Evolutionary conservation across 1,139 yeast genomes (phyloP).

Genomic region (Lodderomyces metapsilosis): DNA sequence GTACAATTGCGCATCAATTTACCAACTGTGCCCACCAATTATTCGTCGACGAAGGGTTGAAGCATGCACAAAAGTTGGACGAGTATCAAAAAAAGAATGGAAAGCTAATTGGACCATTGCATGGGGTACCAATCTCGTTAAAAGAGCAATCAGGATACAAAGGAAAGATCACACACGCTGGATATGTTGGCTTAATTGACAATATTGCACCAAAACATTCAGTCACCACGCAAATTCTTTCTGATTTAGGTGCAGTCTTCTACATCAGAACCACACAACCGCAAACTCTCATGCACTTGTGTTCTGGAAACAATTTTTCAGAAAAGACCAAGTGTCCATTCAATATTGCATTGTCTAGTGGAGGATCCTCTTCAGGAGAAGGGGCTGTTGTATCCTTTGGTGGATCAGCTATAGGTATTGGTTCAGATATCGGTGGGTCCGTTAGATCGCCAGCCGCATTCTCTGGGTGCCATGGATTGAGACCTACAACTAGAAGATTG

Average conservation of each 20-base stretch:
- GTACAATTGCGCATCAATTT: slow-evolving; percentile 36
- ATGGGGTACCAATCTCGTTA: slow-evolving; percentile 75
- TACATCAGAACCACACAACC: slow-evolving; percentile 48
- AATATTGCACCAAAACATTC: slow-evolving; percentile 52
- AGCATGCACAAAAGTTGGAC: slow-evolving; percentile 34
- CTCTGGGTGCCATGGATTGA: slow-evolving; percentile 63
- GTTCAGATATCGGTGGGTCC: slow-evolving; percentile 80
- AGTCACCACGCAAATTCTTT: slow-evolving; percentile 49
- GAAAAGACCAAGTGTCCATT: slow-evolving; percentile 42
- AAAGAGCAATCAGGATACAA: slow-evolving; percentile 68
- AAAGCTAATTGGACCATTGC: slow-evolving; percentile 68
- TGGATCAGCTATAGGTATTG: slow-evolving; percentile 66
- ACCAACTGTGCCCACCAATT: slow-evolving; percentile 37
- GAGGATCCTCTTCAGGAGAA: slow-evolving; percentile 79
- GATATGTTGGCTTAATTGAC: slow-evolving; percentile 56
- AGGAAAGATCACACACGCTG: slow-evolving; percentile 60
- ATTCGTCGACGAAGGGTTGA: slow-evolving; percentile 34
- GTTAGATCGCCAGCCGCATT: slow-evolving; percentile 76
- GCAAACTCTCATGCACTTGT: slow-evolving; percentile 49
- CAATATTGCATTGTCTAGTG: slow-evolving; percentile 41
- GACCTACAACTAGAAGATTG: slow-evolving; percentile 66
- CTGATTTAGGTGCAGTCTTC: slow-evolving; percentile 66
- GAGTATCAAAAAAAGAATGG: slow-evolving; percentile 50
- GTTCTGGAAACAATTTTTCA: slow-evolving; percentile 39
- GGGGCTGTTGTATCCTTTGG: slow-evolving; percentile 67